phyloP scores from a whole-genome alignment of 208 protist genomes.

The Wallacemonas sp. region DNA sequence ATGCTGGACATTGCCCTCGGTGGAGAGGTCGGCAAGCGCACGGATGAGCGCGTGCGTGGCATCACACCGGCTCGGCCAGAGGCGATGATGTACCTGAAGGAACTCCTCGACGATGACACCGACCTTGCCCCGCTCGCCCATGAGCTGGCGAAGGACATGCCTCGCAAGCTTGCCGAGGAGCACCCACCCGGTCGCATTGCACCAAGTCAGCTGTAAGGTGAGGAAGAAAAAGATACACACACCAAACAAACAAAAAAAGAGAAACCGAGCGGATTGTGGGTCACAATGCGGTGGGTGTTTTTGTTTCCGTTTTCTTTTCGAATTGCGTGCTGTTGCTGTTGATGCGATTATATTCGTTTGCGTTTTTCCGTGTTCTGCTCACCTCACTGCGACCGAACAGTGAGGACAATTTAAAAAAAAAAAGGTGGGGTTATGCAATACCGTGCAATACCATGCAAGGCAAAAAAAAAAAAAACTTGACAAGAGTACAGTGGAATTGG shows the following conservation, averaged over 20 bases:
- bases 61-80: constrained; percentile 64
- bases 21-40: constrained; percentile 71
- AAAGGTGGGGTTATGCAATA: too few relatives aligned
- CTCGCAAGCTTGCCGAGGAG: constrained; percentile 53
- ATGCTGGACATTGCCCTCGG: constrained; percentile 88
- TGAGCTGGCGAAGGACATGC: constrained; percentile 68
- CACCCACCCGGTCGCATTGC: constrained; percentile 64
- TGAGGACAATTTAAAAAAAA: too few relatives aligned
- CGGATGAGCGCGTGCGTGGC: constrained; percentile 64
- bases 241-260: not conserved
- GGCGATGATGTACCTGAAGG: constrained; percentile 82
- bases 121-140: constrained; percentile 69
- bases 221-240: not conserved
- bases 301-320: too few relatives aligned
- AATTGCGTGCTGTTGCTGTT: too few relatives aligned
- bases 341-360: too few relatives aligned
- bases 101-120: constrained; percentile 88
- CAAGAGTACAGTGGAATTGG: not conserved
- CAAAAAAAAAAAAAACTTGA: not conserved
- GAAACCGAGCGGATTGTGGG: not conserved
- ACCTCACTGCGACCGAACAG: too few relatives aligned
- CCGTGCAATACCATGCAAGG: too few relatives aligned
- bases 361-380: too few relatives aligned
- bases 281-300: too few relatives aligned
- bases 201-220: constrained; percentile 52